Conservation (phyloP, 2,329 filamentous ascomycete genomes). For the Cadophora malorum region DNA sequence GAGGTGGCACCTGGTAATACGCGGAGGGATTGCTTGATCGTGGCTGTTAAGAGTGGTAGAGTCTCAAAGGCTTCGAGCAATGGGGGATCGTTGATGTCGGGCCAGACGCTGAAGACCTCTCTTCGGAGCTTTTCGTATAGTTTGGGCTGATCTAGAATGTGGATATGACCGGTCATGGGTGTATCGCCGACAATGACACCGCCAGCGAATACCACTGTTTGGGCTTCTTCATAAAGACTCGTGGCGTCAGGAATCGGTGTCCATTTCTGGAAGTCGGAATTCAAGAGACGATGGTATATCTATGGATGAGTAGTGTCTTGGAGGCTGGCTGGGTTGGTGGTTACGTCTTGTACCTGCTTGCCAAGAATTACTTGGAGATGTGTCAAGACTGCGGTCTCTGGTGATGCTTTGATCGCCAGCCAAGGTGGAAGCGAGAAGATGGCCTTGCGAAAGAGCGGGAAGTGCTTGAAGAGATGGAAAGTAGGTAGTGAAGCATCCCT, state of each 20-base stretch:
- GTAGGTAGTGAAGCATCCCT: slow-evolving; percentile 48
- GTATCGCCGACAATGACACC: slow-evolving; percentile 53
- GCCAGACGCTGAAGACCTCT: slow-evolving; percentile 50
- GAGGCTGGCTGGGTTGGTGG: slow-evolving; percentile 35
- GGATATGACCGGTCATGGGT: slow-evolving; percentile 50
- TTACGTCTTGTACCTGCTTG: slow-evolving; percentile 33
- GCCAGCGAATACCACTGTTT: slow-evolving; percentile 54
- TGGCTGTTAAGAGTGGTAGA: slow-evolving; percentile 41
- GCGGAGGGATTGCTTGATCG: slow-evolving; percentile 79
- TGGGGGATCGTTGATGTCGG: slow-evolving; percentile 44
- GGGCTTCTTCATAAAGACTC: slow-evolving; percentile 51
- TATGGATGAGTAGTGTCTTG: slow-evolving; percentile 43
- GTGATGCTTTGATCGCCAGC: slow-evolving; percentile 36
- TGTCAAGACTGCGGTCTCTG: slow-evolving; percentile 35
- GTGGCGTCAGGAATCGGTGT: slow-evolving; percentile 34
- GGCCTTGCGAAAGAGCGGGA: slow-evolving; percentile 37
- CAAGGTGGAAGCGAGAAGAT: slow-evolving; percentile 39
- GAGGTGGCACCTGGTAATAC: slow-evolving; percentile 75
- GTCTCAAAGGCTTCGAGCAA: slow-evolving; percentile 47
- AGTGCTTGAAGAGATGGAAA: slow-evolving; percentile 50
- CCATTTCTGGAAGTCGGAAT: slow-evolving; percentile 42
- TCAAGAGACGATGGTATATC: slow-evolving; percentile 47
- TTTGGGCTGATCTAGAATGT: slow-evolving; percentile 48
- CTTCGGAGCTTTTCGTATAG: slow-evolving; percentile 46
- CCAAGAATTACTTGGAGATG: slow-evolving; percentile 33